Percentiles rank a stretch among this genome's conserved stretches.
Conservation (phyloP, 2,329 filamentous ascomycete genomes). For the Sarocladiaceae sp. region DNA sequence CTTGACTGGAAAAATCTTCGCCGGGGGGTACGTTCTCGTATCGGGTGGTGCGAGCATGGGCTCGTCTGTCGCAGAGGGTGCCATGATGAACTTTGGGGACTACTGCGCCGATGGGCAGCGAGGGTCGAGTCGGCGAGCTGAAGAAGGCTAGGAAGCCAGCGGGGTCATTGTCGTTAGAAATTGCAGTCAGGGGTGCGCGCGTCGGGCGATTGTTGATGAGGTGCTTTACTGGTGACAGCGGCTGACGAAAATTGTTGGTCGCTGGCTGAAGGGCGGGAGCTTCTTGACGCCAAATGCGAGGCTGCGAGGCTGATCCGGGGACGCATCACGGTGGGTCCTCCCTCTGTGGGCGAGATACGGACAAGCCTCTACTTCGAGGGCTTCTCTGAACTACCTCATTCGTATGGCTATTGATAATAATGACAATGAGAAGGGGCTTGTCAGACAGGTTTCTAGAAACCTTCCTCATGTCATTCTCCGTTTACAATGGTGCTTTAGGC, state of each 20-base stretch:
- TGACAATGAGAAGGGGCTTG: too few relatives aligned
- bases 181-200: constrained; percentile 14
- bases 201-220: constrained; percentile 12
- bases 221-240: constrained; percentile 3
- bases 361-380: too few relatives aligned
- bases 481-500: too few relatives aligned
- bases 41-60: constrained; percentile 20
- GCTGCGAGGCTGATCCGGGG: constrained; percentile 10
- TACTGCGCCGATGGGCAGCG: not conserved
- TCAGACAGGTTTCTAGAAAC: too few relatives aligned
- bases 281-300: constrained; percentile 1
- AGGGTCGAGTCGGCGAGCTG: constrained; percentile 2
- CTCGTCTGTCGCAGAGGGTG: constrained; percentile 46
- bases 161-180: constrained; percentile 6
- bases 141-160: constrained; percentile 5
- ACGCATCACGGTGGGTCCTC: constrained; percentile 3
- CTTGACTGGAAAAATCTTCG: constrained; percentile 54
- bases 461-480: too few relatives aligned
- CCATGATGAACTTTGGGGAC: constrained; percentile 30
- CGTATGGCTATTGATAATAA: too few relatives aligned
- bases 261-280: constrained; percentile 4
- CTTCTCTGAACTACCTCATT: too few relatives aligned
- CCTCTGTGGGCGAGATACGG: too few relatives aligned
- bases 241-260: constrained; percentile 5
- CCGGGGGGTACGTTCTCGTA: constrained; percentile 42